Evolutionary conservation across 1,139 yeast genomes (phyloP), one percentile per base, ranked within the genome.

Genomic region (Taphrina pruni): DNA sequence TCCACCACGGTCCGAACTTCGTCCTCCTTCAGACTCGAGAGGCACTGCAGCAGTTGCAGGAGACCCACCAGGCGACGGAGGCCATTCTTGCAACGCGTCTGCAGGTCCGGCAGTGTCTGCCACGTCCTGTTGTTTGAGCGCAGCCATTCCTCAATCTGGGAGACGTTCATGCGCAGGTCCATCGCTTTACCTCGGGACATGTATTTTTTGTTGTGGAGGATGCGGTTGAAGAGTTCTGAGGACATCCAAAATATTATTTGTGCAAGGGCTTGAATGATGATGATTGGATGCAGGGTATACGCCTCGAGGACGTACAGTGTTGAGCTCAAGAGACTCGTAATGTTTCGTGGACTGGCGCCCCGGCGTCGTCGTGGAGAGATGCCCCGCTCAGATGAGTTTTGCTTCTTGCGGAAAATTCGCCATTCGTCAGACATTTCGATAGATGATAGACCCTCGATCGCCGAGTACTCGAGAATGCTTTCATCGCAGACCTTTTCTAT

Each of bases 61-160:
- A 94, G 78, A 77, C 93, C 95, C 69, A 89, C 85, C 0, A 90
- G 81, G 0, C 97, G 93, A 70, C 26, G 43, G 12, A 64, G 32
- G 6, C 67, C 56, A 12, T 57, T 50, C 36, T 45, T 51, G 76
- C 75, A 68, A 74, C 77, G 17, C 51, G 56, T 51, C 45, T 26
- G 36, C 35, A 56, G 57, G 20, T 57, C 64, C 26, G 66, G 61
- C 46, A 60, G 51, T 7, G 50, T 35, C n/a, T 67, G 66, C 67
- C 67, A 58, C 41, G 58, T 17, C 35, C 64, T 55, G 39, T 56
- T 58, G 77, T 90, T 89, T 76, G 90, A 94, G 3, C 89, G 83
- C 71, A 96, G 84, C 99, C 99, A 94, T 76, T 94, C 97, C 77
- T 94, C 97, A 64, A 94, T 80, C 1, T 90, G 85, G 0, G 97